A percentile compares a stretch with the other conserved stretches of the same genome.
Evolutionary conservation across 371 early-diverging fungal genomes (phyloP).

Genomic region (Fennellomyces sp.): DNA sequence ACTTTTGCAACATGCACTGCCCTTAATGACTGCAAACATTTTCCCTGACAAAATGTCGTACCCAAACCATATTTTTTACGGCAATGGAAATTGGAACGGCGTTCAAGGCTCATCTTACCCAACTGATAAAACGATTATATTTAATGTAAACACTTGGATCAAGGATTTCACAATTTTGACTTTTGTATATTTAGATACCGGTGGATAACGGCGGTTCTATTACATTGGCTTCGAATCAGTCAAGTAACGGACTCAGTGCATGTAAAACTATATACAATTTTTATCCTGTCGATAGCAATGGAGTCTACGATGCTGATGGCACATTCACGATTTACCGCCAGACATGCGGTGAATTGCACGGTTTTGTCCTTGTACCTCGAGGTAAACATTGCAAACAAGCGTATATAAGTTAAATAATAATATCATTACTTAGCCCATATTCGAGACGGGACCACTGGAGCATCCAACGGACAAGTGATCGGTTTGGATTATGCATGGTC

Average conservation of each 20-base stretch:
- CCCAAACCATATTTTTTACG: constrained; percentile 7
- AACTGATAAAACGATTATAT: constrained; percentile 5
- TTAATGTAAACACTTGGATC: constrained; percentile 12
- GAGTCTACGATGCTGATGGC: constrained; percentile 11
- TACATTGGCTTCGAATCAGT: constrained; percentile 1
- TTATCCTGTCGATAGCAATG: constrained; percentile 18
- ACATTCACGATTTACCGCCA: constrained; percentile 9
- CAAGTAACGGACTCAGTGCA: neutral
- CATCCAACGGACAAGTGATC: constrained; percentile 18
- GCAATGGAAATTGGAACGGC: constrained; percentile 23
- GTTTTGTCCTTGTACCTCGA: constrained; percentile 19
- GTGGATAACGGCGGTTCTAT: constrained; percentile 12
- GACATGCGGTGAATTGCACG: constrained; percentile 18
- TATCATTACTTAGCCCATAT: neutral
- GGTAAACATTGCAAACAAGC: constrained; percentile 2
- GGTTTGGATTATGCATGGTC: constrained; percentile 18
- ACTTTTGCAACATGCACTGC: constrained; percentile 1
- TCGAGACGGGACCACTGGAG: constrained; percentile 15
- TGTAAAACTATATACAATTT: constrained; percentile 22
- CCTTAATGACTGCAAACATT: neutral
- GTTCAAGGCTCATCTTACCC: neutral
- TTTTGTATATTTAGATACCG: constrained; percentile 15
- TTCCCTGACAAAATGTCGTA: neutral
- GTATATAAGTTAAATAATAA: neutral
- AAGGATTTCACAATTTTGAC: neutral